These are phyloP conservation scores for Debaryomyces castellii DNA, from an alignment of 805 yeast genomes.

Conservation along the genomic window DNA sequence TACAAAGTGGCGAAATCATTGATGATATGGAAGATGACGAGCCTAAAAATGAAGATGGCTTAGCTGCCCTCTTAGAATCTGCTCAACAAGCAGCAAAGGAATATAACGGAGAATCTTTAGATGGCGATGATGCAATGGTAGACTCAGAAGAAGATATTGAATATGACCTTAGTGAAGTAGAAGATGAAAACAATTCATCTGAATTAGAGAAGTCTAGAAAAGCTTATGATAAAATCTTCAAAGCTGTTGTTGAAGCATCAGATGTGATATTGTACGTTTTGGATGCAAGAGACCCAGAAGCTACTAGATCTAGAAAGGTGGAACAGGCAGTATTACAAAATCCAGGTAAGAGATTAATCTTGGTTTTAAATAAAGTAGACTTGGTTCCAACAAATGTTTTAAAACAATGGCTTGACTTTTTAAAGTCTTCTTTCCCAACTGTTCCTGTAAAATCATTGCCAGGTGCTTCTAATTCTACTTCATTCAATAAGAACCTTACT, in stretches of 20 bases:
- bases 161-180: constrained; percentile 42
- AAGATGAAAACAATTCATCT: constrained; percentile 39
- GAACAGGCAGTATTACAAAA: constrained; percentile 84
- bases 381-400: constrained; percentile 83
- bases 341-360: constrained; percentile 79
- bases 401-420: constrained; percentile 77
- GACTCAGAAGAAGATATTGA: constrained; percentile 40
- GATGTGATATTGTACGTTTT: constrained; percentile 91
- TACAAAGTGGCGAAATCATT: constrained; percentile 36
- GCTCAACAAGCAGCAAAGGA: constrained; percentile 86
- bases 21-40: constrained; percentile 38
- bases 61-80: constrained; percentile 84
- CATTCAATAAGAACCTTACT: constrained; percentile 73
- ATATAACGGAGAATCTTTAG: constrained; percentile 56
- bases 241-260: constrained; percentile 86
- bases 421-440: constrained; percentile 85
- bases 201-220: constrained; percentile 76
- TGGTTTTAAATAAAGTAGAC: constrained; percentile 89
- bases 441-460: constrained; percentile 82
- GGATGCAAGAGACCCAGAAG: constrained; percentile 97
- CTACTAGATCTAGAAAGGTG: constrained; percentile 86
- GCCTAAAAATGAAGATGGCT: constrained; percentile 46
- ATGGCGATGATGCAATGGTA: constrained; percentile 29
- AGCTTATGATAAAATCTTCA: constrained; percentile 92
- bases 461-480: constrained; percentile 65